Evolutionary conservation across 371 early-diverging fungal genomes (phyloP).

Genomic region (Mucor lusitanicus): DNA sequence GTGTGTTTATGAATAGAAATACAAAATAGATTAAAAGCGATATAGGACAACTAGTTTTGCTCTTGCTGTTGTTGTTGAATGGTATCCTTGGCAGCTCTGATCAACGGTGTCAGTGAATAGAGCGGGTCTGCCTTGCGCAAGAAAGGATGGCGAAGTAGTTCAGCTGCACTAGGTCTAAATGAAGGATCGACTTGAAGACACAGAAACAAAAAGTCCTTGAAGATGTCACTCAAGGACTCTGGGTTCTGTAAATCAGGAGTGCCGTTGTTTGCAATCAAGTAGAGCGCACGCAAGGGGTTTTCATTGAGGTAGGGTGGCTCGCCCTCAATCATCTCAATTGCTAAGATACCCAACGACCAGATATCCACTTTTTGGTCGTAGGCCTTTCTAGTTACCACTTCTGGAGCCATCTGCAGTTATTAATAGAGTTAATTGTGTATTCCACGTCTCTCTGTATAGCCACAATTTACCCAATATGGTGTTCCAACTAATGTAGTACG

Average conservation of each 20-base stretch:
- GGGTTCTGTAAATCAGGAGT: conserved; percentile 91
- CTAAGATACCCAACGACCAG: conserved; percentile 98
- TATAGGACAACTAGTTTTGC: background rate
- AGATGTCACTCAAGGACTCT: conserved; percentile 71
- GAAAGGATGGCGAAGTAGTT: conserved; percentile 86
- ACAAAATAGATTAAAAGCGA: background rate
- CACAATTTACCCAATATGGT: conserved; percentile 74
- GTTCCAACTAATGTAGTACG: conserved; percentile 94
- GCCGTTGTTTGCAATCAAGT: conserved; percentile 94
- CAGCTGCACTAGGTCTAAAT: conserved; percentile 76
- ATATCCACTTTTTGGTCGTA: conserved; percentile 95
- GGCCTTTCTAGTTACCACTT: conserved; percentile 91
- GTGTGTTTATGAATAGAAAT: background rate
- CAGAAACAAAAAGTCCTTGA: conserved; percentile 80
- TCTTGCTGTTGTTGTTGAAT: conserved; percentile 16
- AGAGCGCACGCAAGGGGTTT: conserved; percentile 84
- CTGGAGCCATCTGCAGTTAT: conserved; percentile 83
- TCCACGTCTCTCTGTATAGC: background rate
- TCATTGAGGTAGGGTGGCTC: conserved; percentile 96
- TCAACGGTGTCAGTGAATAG: conserved; percentile 81
- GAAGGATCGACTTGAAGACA: conserved; percentile 85
- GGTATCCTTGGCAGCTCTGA: conserved; percentile 80
- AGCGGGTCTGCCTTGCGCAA: conserved; percentile 84
- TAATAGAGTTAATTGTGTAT: background rate
- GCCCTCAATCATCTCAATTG: conserved; percentile 92